A percentile compares a stretch with the other conserved stretches of the same genome.
phyloP scores from a whole-genome alignment of 2,329 filamentous ascomycete genomes.

The Phoma herbarum region DNA sequence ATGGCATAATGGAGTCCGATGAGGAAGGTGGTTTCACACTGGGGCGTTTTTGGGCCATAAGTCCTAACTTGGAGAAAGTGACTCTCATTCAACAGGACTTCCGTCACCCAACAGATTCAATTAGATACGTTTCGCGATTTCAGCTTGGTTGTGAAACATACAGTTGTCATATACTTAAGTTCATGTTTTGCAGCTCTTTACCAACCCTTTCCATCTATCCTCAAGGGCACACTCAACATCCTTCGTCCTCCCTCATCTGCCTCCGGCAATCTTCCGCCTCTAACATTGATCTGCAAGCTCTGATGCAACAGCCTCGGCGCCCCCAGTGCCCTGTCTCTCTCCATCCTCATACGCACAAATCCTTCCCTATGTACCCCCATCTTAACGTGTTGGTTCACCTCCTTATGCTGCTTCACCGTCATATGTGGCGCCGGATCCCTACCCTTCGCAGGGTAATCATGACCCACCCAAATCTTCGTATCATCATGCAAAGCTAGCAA shows the following conservation, averaged over 20 bases:
- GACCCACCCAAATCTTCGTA: conserved; percentile 47
- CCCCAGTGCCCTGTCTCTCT: conserved; percentile 42
- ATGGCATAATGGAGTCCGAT: too few relatives aligned
- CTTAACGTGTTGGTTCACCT: conserved; percentile 49
- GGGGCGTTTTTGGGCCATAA: too few relatives aligned
- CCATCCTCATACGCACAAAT: conserved; percentile 45
- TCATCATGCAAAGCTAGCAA: conserved; percentile 41
- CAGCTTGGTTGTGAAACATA: too few relatives aligned
- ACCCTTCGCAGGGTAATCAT: conserved; percentile 46
- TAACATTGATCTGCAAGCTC: conserved; percentile 53
- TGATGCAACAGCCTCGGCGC: conserved; percentile 50
- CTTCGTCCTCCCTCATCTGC: conserved; percentile 6
- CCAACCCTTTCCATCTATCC: too few relatives aligned
- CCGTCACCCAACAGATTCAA: too few relatives aligned
- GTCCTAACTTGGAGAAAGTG: neutral
- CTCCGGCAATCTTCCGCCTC: conserved; percentile 48
- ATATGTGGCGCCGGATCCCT: conserved; percentile 41
- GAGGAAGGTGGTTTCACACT: too few relatives aligned
- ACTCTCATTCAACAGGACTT: neutral
- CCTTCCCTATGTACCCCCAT: conserved; percentile 36
- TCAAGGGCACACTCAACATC: conserved; percentile 9
- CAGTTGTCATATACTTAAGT: too few relatives aligned
- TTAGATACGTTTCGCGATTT: too few relatives aligned
- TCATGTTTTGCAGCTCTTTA: too few relatives aligned
- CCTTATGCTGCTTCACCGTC: conserved; percentile 49